phyloP scores from a whole-genome alignment of 352 stramenopile species.

The Globisporangium paddicum region DNA sequence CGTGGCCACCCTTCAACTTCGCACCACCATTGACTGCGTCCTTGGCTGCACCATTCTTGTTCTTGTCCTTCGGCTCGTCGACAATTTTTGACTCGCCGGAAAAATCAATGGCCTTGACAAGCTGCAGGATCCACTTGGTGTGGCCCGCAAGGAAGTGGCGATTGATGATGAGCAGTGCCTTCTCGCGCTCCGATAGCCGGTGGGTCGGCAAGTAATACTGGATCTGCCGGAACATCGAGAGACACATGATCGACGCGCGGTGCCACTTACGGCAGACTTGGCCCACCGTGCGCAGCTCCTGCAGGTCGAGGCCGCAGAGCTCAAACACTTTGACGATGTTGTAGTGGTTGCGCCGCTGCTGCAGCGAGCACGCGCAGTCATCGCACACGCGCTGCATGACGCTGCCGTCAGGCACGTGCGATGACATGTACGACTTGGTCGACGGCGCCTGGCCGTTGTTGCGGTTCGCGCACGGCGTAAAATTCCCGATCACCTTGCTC shows the following conservation, averaged over 20 bases:
- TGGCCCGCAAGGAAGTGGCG: constrained; percentile 70
- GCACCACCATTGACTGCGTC: constrained; percentile 4
- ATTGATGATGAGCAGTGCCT: constrained; percentile 75
- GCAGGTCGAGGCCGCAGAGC: constrained; percentile 72
- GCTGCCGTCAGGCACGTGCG: constrained; percentile 57
- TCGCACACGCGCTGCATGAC: constrained; percentile 81
- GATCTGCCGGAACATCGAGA: constrained; percentile 88
- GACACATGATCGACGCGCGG: constrained; percentile 80
- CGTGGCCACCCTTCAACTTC: neutral
- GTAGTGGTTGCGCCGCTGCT: constrained; percentile 82
- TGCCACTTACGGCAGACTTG: constrained; percentile 87
- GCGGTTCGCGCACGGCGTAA: constrained; percentile 52
- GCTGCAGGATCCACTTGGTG: constrained; percentile 82
- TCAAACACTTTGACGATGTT: constrained; percentile 85
- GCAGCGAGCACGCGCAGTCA: constrained; percentile 70
- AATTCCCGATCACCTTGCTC: constrained; percentile 60
- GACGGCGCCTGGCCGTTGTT: constrained; percentile 21
- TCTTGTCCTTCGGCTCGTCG: constrained; percentile 18
- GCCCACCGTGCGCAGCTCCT: constrained; percentile 63
- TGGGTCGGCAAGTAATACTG: constrained; percentile 85
- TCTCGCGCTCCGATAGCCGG: constrained; percentile 63
- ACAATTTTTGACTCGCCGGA: constrained; percentile 47
- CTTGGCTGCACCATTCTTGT: constrained; percentile 6
- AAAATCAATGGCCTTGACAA: constrained; percentile 82
- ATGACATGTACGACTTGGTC: constrained; percentile 32